A percentile compares a stretch with the other conserved stretches of the same genome.
Conservation (phyloP, 2,329 filamentous ascomycete genomes). For the Talaromyces sp. region DNA sequence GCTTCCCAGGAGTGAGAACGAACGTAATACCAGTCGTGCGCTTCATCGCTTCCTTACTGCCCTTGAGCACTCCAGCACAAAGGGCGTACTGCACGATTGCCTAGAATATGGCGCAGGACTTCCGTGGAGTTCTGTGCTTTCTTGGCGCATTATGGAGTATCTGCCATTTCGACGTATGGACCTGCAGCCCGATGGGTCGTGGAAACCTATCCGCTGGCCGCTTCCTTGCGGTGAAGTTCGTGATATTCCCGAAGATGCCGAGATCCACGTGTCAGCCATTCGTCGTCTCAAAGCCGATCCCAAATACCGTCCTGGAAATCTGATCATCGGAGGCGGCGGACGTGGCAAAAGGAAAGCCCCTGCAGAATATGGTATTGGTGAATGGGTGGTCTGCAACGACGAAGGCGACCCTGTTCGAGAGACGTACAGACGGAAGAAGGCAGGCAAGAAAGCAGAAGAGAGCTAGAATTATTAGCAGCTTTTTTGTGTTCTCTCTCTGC, state of each 20-base stretch:
- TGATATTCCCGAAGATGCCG: conserved; percentile 67
- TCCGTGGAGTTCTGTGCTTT: conserved; percentile 53
- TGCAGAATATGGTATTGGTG: conserved; percentile 61
- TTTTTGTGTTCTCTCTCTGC: not conserved
- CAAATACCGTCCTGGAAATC: conserved; percentile 70
- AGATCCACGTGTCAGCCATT: conserved; percentile 72
- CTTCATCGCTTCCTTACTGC: conserved; percentile 53
- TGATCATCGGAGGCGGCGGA: conserved; percentile 76
- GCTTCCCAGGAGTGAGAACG: conserved; percentile 17
- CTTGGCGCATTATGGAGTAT: conserved; percentile 78
- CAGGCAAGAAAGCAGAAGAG: conserved; percentile 7
- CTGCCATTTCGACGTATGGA: conserved; percentile 80
- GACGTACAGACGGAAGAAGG: conserved; percentile 55
- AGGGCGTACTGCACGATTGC: conserved; percentile 65
- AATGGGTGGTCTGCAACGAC: conserved; percentile 66
- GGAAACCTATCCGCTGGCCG: conserved; percentile 78
- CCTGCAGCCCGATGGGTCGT: conserved; percentile 66
- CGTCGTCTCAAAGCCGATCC: conserved; percentile 63
- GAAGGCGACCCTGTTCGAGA: conserved; percentile 67
- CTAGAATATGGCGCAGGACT: conserved; percentile 63
- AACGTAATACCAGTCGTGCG: conserved; percentile 27
- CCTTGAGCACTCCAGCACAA: conserved; percentile 55
- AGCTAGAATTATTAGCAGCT: not conserved
- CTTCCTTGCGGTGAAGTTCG: conserved; percentile 73
- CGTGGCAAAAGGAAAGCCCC: conserved; percentile 64